Evolutionary conservation across 2,329 filamentous ascomycete genomes (phyloP), one percentile per base, ranked within the genome.

Genomic region (Aspergillus aculeatus): DNA sequence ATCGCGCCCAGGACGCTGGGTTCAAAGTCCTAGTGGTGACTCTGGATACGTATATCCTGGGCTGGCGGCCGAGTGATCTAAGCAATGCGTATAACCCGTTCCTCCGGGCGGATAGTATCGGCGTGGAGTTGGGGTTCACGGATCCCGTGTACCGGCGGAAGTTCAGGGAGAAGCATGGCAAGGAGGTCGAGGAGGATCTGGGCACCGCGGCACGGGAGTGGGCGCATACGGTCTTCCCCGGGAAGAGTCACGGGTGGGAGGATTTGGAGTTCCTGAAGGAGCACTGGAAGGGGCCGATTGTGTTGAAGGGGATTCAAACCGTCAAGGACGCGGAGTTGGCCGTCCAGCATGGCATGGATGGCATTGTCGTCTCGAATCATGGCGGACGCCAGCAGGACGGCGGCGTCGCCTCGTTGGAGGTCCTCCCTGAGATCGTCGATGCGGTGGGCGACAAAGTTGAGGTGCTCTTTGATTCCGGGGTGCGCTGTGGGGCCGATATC

Each of bases 1-100:
- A 72, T 0, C 79, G 87, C 0, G 89, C 88, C 0, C 84, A 84
- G 68, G 76, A 73, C 0, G 80, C 77, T 11, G 88, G 88, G 1
- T 91, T 83, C 75, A 81, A 80, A 47, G 86, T 86, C 0, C 78
- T 91, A 0, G 84, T 92, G 5, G 86, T 92, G 0, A 92, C 89
- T 0, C 78, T 91, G 0, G 89, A 92, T 73, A 91, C 88, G 0
- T 89, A 85, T 69, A 82, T 81, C 12, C 78, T 92, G 14, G 83
- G 82, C 0, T 92, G 88, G 88, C 78, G 89, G 32, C 88, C 88
- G 0, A 79, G 78, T 0, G 88, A 91, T 67, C 79, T 91, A 0
- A 86, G 89, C 61, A 78, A 80, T 3, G 82, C 79, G 2, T 89
- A 85, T 66, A 67, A 73, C 5, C 73, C 73, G 14, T 76, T 73